Base-by-base conservation (phyloP, 2,329 filamentous ascomycete species). In the Penicillium psychrosexuale region DNA sequence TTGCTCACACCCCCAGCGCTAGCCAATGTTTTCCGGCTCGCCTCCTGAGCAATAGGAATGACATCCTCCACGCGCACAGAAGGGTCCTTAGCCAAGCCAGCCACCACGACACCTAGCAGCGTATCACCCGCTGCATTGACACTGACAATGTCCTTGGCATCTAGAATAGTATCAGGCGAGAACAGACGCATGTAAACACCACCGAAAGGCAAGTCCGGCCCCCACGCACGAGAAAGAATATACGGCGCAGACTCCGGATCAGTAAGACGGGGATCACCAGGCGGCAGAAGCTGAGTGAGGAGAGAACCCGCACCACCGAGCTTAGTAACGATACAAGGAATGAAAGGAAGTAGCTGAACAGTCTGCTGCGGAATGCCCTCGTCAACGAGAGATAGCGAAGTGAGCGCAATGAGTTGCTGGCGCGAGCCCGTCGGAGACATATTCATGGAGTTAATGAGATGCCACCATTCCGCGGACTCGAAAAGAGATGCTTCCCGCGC, bases 41-140 rank as follows among this genome's bases (percentile, higher is more conserved):
- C 93, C 66, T 81, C 82, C 75, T 97, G 94, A 30, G 92, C 93
- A 34, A 94, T 74, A 54, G 85, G 79, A n/a, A 99, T 78, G 51
- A 94, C 72, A 44, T 87, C 80, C 58, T 85, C 81, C 13, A 85
- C 69, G 19, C 64, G 66, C 42, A 64, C 59, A 44, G 62, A 54
- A 27, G 69, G 69, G 19, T 75, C 75, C 3, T 80, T 82, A 0
- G 86, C 85, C 61, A 97, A 70, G 0, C 89, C 90, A 1, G 91
- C 88, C n/a, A 96, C 78, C 53, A 97, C 64, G 13, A 91, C 88
- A 0, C 93, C 94, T 8, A 95, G 78, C 70, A 97, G 92, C 0
- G 94, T 97, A 73, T 99, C 94, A 0, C 94, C 94, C 2, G 91
- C 91, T 0, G 93, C 94, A 70, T 97, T 97, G 9, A 97, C 93